These are phyloP conservation scores for Iodosphaeria phyllophila DNA, from an alignment of 2,329 filamentous ascomycete genomes.

Conservation along the genomic window DNA sequence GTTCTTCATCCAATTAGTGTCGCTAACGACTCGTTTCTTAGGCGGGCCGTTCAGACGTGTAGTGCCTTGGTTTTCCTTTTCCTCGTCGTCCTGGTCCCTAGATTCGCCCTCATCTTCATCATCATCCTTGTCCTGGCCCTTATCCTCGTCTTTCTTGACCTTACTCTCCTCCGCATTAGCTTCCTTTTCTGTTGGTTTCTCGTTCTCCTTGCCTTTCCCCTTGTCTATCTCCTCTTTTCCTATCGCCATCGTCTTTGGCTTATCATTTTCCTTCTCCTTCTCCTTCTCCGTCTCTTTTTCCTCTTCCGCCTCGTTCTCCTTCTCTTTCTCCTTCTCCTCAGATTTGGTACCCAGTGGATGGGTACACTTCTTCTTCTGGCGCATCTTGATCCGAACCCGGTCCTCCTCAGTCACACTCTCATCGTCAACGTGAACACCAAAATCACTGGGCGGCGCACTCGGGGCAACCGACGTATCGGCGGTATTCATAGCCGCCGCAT, in stretches of 20 bases:
- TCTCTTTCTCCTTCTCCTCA: too few species aligned
- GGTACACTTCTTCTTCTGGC: constrained; percentile 26
- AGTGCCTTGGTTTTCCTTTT: constrained; percentile 16
- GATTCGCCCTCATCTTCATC: too few species aligned
- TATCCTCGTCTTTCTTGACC: constrained; percentile 11
- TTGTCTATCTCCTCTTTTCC: too few species aligned
- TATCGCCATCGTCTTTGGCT: too few species aligned
- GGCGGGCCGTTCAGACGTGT: constrained; percentile 41
- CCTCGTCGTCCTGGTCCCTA: constrained; percentile 9
- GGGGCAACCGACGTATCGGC: constrained; percentile 31
- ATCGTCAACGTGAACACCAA: constrained; percentile 40
- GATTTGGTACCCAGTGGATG: too few species aligned
- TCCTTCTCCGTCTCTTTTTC: too few species aligned
- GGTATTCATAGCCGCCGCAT: constrained; percentile 41
- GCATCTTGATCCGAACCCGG: constrained; percentile 34
- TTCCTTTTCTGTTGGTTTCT: too few species aligned
- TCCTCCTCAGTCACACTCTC: constrained; percentile 43
- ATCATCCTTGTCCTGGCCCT: too few species aligned
- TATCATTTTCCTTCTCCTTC: too few species aligned
- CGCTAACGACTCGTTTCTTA: constrained; percentile 83
- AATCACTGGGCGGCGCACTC: constrained; percentile 40
- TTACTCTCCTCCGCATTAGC: too few species aligned
- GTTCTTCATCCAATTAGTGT: constrained; percentile 68
- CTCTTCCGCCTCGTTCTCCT: too few species aligned
- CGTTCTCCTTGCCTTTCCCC: too few species aligned